Percentiles rank a stretch among this genome's conserved stretches.
phyloP scores from a whole-genome alignment of 1,139 yeast genomes.

The Tardiomyces blankii region DNA sequence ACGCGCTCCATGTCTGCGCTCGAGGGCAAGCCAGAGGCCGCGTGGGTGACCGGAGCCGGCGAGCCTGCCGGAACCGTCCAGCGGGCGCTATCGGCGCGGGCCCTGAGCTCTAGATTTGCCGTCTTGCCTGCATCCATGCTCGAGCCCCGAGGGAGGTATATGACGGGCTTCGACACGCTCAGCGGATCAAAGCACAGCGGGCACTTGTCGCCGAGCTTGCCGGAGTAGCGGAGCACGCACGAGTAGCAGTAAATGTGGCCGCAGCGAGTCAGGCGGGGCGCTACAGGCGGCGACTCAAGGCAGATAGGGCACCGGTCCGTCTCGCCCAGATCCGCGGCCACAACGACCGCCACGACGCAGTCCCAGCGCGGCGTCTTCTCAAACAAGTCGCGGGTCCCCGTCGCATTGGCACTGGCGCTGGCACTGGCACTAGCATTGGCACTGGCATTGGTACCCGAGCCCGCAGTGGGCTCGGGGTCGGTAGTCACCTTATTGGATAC shows the following conservation, averaged over 20 bases:
- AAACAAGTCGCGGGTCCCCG: not conserved
- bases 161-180: not conserved
- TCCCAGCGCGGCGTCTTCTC: not conserved
- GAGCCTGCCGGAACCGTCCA: not conserved
- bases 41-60: not conserved
- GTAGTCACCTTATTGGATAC: not conserved
- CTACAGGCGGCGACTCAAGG: constrained; percentile 4
- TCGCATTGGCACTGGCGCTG: too few relatives aligned
- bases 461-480: not conserved
- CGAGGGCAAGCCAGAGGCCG: not conserved
- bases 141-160: not conserved
- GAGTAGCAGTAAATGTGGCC: constrained; percentile 3
- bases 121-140: not conserved
- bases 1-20: not conserved
- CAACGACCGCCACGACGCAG: not conserved
- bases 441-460: too few relatives aligned
- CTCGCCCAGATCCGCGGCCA: not conserved
- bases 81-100: not conserved
- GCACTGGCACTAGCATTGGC: too few relatives aligned
- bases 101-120: not conserved
- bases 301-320: constrained; percentile 2
- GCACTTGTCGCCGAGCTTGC: not conserved
- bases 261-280: constrained; percentile 4
- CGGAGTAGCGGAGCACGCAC: constrained; percentile 1
- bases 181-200: not conserved